Evolutionary conservation across 208 protist genomes (phyloP).

Genomic region (Wallacemonas sp.): DNA sequence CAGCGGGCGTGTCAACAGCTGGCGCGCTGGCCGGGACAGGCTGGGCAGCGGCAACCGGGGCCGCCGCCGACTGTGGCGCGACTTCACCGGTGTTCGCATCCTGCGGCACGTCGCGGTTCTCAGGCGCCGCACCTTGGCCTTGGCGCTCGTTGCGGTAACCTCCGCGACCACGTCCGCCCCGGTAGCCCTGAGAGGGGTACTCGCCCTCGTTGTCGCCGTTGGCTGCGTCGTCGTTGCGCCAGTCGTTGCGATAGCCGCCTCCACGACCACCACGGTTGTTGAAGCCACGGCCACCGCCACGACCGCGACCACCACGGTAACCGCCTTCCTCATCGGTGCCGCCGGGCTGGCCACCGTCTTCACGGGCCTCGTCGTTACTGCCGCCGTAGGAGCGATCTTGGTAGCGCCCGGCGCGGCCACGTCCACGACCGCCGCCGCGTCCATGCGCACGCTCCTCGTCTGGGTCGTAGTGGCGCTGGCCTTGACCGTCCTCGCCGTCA

Average conservation of each 20-base stretch:
- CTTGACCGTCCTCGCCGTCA: conserved; percentile 20
- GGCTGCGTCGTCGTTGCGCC: conserved; percentile 26
- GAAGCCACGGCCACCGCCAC: conserved; percentile 28
- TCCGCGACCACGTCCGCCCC: conserved; percentile 17
- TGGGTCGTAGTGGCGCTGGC: conserved; percentile 13
- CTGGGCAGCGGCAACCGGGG: background rate
- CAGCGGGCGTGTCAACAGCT: background rate
- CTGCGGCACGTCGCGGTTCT: background rate
- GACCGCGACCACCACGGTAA: conserved; percentile 18
- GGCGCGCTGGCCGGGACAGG: background rate
- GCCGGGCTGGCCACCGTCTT: conserved; percentile 13
- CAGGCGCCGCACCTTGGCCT: background rate
- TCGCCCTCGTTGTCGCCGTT: conserved; percentile 22
- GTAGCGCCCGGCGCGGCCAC: background rate
- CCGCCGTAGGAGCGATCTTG: background rate
- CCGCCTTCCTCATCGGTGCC: conserved; percentile 24
- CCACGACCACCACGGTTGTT: conserved; percentile 22
- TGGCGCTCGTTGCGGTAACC: conserved; percentile 11
- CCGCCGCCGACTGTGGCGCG: background rate
- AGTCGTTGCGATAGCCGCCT: conserved; percentile 22
- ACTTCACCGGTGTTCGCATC: background rate
- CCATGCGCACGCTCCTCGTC: conserved; percentile 1
- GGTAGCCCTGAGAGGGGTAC: conserved; percentile 4
- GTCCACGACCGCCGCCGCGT: background rate
- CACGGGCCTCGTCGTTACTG: background rate